A percentile compares a stretch with the other conserved stretches of the same genome.
Evolutionary conservation across 805 yeast genomes (phyloP).

Genomic region (Ogataea pilisensis): DNA sequence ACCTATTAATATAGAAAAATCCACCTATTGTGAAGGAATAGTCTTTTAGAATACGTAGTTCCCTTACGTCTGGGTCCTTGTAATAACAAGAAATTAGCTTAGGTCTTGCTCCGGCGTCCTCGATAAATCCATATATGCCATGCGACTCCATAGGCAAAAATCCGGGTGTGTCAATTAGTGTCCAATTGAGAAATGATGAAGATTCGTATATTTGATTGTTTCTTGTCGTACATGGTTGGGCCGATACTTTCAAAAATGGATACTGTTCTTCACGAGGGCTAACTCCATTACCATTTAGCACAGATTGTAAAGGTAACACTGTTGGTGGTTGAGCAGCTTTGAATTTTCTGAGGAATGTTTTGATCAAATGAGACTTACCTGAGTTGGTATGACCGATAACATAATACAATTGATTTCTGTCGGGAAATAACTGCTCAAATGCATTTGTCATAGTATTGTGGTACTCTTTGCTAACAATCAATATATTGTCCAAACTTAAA

Average conservation of each 20-base stretch:
- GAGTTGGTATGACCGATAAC: constrained; percentile 28
- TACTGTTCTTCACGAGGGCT: no score
- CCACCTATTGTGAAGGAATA: neutral
- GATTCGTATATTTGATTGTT: constrained; percentile 8
- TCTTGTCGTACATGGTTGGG: constrained; percentile 17
- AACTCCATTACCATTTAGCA: no score
- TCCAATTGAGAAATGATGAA: constrained; percentile 11
- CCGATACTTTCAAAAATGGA: constrained; percentile 8
- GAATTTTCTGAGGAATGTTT: constrained; percentile 5
- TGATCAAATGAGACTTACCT: constrained; percentile 25
- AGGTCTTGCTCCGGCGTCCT: neutral
- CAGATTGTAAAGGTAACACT: no score
- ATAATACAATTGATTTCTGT: constrained; percentile 9
- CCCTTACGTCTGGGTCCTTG: neutral
- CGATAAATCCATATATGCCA: constrained; percentile 19
- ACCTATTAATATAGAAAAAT: no score
- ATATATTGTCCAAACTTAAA: neutral
- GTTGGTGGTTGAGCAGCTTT: constrained; percentile 3
- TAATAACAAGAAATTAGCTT: neutral
- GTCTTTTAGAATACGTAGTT: neutral
- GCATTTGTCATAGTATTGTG: neutral
- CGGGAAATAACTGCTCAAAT: neutral
- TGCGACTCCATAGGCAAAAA: constrained; percentile 15
- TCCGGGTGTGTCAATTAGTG: constrained; percentile 29
- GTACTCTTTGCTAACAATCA: neutral